Base-by-base conservation (phyloP, 306 rosid species). In the Calophaca sinica region DNA sequence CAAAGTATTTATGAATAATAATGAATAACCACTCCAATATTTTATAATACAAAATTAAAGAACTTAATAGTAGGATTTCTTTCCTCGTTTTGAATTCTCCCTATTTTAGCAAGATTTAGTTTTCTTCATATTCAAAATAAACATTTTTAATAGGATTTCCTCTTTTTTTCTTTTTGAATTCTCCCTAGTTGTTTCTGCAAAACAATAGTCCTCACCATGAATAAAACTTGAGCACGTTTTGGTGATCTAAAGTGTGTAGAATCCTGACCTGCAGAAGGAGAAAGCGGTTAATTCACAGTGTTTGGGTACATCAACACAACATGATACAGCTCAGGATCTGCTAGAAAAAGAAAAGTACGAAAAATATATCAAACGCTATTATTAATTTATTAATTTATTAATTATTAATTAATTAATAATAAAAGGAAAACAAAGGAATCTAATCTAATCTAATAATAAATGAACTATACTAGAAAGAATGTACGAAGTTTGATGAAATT, bases 191-290 rank as follows among this genome's bases (percentile, higher is more conserved):
- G 42, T 59, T 73, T 60, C 33, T 0, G 8, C 4, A 57, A 58
- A 59, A 54, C 0, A 62, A 72, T 33, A 77, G 51, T 13, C 12
- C 85, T 84, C 68, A 92, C 99, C 99, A 94, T 20, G 88, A 81
- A 82, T 85, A 84, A 79, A 94, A 94, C 62, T 83, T 92, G 41
- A 94, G 93, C 50, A 94, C 89, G 59, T 94, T 94, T 73, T 74
- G 69, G 73, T 94, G 96, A 75, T 86, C 93, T 15, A 92, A 74
- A n/a, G 92, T 80, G 76, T 94, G 99, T 55, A 94, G 96, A 82
- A 92, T 87, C 88, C 91, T 90, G 59, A 94, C 99, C 99, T 94
- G 90, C 72, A 84, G 28, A 49, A 55, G 6, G 28, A 68, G 49
- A 71, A 59, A 48, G 15, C 0, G 1, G 1, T 15, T 44, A 49